Percentiles rank a stretch among this genome's conserved stretches.
Evolutionary conservation across 768 basidiomycete species (phyloP).

Genomic region (Mycena rebaudengoi): DNA sequence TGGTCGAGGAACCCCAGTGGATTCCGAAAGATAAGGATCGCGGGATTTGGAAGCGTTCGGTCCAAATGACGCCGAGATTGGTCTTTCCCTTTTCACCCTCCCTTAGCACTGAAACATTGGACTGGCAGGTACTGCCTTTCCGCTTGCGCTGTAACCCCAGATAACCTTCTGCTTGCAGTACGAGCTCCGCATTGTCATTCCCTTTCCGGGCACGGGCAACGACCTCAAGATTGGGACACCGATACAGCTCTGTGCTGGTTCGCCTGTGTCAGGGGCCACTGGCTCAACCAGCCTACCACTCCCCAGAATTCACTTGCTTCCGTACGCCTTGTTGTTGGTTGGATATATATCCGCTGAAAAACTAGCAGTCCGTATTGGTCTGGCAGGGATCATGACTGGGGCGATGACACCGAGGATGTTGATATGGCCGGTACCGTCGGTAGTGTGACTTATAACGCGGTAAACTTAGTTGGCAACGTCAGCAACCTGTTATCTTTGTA

Average conservation of each 20-base stretch:
- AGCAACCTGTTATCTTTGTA: no score
- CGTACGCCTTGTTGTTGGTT: background rate
- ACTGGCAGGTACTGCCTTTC: background rate
- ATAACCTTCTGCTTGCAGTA: background rate
- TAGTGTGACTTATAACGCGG: no score
- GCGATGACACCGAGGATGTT: no score
- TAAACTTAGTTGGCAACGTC: no score
- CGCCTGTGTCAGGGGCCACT: background rate
- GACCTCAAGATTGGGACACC: background rate
- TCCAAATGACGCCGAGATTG: background rate
- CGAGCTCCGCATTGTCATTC: background rate
- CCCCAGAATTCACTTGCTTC: background rate
- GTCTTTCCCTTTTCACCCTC: background rate
- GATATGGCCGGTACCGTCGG: no score
- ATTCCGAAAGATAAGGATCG: slow-evolving; percentile 2
- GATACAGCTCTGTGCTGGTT: background rate
- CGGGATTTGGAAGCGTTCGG: slow-evolving; percentile 1
- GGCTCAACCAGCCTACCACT: background rate
- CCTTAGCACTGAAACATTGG: background rate
- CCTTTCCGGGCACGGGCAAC: background rate
- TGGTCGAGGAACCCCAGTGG: slow-evolving; percentile 4
- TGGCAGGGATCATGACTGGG: background rate
- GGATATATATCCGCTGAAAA: background rate
- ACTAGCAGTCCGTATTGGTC: background rate
- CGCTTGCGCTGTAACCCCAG: background rate